Conservation (phyloP, 1,284 basidiomycete genomes). For the Tetrapyrgos nigripes region DNA sequence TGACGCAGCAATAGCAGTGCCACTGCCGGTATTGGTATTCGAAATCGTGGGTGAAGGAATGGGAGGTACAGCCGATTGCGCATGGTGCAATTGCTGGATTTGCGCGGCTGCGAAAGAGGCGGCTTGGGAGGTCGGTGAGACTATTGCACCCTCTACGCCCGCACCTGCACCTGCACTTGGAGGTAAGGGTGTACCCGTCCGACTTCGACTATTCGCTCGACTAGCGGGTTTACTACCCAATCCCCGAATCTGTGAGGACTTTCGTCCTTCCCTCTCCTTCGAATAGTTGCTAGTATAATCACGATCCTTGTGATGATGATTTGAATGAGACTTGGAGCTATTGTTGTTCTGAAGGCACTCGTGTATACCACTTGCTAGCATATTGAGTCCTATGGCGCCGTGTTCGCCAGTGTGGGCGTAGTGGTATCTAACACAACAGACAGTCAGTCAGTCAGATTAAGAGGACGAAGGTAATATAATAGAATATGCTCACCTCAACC, state of each 20-base stretch:
- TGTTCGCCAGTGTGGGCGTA: slow-evolving; percentile 98
- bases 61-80: neutral
- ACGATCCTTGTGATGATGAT: neutral
- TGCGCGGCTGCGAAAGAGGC: neutral
- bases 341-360: slow-evolving; percentile 49
- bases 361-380: slow-evolving; percentile 88
- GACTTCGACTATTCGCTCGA: slow-evolving; percentile 38
- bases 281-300: too few species aligned
- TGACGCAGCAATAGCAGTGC: neutral
- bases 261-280: slow-evolving; percentile 13
- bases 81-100: too few species aligned
- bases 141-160: neutral
- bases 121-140: neutral
- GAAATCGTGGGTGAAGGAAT: neutral
- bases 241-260: slow-evolving; percentile 19
- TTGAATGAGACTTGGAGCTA: neutral
- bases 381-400: slow-evolving; percentile 83
- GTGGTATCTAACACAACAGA: slow-evolving; percentile 65
- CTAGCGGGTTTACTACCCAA: slow-evolving; percentile 37
- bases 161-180: too few species aligned
- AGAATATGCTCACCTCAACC: slow-evolving; percentile 54
- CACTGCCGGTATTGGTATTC: neutral
- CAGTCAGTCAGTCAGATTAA: neutral
- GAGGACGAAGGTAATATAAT: neutral
- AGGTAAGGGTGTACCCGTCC: slow-evolving; percentile 43